Evolutionary conservation across 129 eudicot species (phyloP).

Genomic region (Flaveria brownii): DNA sequence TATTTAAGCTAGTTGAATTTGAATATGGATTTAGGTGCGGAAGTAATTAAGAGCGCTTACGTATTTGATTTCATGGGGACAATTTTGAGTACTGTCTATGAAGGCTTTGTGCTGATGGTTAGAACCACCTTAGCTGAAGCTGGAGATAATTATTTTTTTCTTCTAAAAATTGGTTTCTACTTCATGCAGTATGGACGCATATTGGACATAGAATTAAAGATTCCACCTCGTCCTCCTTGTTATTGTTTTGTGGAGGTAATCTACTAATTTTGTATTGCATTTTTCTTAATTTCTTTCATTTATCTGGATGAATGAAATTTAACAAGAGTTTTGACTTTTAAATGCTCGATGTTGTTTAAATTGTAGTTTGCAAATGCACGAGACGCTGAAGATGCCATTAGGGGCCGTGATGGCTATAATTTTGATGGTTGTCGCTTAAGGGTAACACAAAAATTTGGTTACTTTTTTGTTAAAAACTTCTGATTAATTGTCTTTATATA

Average conservation of each 20-base stretch:
- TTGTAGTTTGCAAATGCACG: conserved; percentile 85
- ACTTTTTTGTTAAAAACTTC: not conserved
- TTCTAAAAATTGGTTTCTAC: conserved; percentile 12
- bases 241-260: conserved; percentile 94
- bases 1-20: not conserved
- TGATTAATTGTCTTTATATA: not conserved
- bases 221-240: conserved; percentile 98
- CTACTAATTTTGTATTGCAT: not conserved
- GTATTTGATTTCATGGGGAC: not conserved
- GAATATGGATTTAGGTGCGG: not conserved
- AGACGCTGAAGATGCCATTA: conserved; percentile 96
- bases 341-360: conserved; percentile 16
- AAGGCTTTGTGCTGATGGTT: conserved; percentile 17
- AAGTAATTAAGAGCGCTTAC: not conserved
- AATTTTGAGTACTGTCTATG: not conserved
- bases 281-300: not conserved
- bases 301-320: not conserved
- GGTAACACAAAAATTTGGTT: conserved; percentile 41
- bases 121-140: not conserved
- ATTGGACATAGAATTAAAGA: conserved; percentile 89
- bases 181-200: conserved; percentile 89
- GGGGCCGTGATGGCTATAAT: conserved; percentile 97
- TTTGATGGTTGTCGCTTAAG: conserved; percentile 96
- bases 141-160: not conserved
- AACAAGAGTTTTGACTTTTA: not conserved